Evolutionary conservation across 2,329 filamentous ascomycete genomes (phyloP).

Genomic region (Diaporthe citri): DNA sequence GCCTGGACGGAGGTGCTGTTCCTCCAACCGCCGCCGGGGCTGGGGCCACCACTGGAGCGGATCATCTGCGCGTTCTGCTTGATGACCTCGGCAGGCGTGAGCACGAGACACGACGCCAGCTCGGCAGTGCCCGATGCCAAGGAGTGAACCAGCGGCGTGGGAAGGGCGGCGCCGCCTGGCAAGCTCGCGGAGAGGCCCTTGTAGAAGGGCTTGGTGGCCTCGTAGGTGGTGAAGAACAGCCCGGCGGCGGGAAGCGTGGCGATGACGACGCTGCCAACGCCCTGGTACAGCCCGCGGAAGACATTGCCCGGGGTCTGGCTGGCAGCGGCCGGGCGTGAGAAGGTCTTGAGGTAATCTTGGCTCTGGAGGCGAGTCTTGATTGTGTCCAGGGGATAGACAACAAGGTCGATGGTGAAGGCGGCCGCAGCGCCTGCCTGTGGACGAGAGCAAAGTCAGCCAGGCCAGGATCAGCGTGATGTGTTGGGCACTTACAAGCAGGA

Average conservation of each 20-base stretch:
- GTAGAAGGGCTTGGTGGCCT: constrained; percentile 77
- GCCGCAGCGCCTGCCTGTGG: constrained; percentile 83
- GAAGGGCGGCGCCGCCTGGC: constrained; percentile 55
- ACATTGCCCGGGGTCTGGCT: constrained; percentile 62
- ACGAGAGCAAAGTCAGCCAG: neutral
- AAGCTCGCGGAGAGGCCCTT: constrained; percentile 57
- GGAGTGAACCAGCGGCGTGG: constrained; percentile 78
- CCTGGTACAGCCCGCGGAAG: constrained; percentile 86
- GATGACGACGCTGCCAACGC: constrained; percentile 85
- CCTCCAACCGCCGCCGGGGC: constrained; percentile 42
- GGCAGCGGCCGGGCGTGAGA: constrained; percentile 67
- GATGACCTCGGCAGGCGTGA: constrained; percentile 90
- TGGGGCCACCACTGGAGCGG: constrained; percentile 45
- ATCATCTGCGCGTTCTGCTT: constrained; percentile 96
- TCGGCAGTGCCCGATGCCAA: constrained; percentile 82
- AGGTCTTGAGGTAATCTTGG: constrained; percentile 78
- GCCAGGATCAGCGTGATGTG: neutral
- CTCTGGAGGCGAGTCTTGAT: constrained; percentile 90
- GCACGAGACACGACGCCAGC: constrained; percentile 85
- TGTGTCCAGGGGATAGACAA: constrained; percentile 90
- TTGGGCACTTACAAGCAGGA: constrained; percentile 36
- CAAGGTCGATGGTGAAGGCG: constrained; percentile 86
- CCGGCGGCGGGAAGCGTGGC: constrained; percentile 92
- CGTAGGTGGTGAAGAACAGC: constrained; percentile 92
- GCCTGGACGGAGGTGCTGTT: constrained; percentile 61